phyloP scores from a whole-genome alignment of 1,284 basidiomycete species.

The Ceratobasidium sp. region DNA sequence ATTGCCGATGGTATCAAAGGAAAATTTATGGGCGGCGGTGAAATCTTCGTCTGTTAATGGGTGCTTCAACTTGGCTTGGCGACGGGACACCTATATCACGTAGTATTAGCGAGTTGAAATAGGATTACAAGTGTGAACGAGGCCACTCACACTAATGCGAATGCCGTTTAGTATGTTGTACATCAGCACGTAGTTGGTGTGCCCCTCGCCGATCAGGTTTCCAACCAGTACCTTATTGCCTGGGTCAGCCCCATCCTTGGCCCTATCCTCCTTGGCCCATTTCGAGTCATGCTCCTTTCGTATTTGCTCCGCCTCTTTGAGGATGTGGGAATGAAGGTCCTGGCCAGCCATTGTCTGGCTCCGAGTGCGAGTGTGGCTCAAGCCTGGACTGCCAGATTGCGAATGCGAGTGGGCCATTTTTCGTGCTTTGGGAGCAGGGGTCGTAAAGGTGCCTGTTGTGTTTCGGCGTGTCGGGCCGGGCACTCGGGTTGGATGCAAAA shows the following conservation, averaged over 20 bases:
- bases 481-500: conserved; percentile 17
- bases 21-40: conserved; percentile 88
- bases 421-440: conserved; percentile 3
- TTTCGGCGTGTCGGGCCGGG: conserved; percentile 23
- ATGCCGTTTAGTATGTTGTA: conserved; percentile 99
- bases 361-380: conserved; percentile 29
- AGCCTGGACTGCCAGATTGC: conserved; percentile 22
- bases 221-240: conserved; percentile 76
- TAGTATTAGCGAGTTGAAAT: conserved; percentile 23
- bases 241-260: conserved; percentile 47
- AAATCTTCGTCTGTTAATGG: conserved; percentile 88
- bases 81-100: conserved; percentile 79
- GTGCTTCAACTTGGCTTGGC: conserved; percentile 91
- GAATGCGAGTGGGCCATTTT: conserved; percentile 39
- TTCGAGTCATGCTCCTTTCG: conserved; percentile 74
- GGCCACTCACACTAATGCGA: conserved; percentile 78
- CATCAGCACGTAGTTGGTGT: conserved; percentile 98
- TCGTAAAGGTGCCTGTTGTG: conserved; percentile 15
- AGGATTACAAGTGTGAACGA: background rate
- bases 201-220: conserved; percentile 94
- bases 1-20: conserved; percentile 98
- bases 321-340: conserved; percentile 66
- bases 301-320: conserved; percentile 81
- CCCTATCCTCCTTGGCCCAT: conserved; percentile 54
- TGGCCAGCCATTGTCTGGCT: conserved; percentile 34